A percentile compares a stretch with the other conserved stretches of the same genome.
Conservation (phyloP, 805 yeast genomes). For the Yarrowia bubula region DNA sequence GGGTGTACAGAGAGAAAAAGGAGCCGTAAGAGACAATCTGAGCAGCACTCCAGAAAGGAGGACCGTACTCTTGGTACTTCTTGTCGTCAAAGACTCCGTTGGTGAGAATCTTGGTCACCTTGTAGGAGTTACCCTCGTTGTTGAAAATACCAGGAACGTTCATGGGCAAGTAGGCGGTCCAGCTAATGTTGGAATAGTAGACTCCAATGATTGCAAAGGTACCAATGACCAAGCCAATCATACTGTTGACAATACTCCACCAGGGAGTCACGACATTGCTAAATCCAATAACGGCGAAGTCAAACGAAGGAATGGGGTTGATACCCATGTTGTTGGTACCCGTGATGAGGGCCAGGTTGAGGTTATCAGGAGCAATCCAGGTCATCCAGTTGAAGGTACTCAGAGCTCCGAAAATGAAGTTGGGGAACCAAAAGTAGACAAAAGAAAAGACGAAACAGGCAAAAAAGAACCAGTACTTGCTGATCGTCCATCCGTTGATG, state of each 20-base stretch:
- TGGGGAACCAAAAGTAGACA: conserved; percentile 66
- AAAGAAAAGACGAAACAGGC: conserved; percentile 45
- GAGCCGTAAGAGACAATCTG: conserved; percentile 48
- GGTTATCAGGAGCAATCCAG: conserved; percentile 56
- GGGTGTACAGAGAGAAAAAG: conserved; percentile 51
- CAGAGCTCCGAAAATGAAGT: conserved; percentile 59
- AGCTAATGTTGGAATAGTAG: conserved; percentile 55
- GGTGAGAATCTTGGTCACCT: conserved; percentile 47
- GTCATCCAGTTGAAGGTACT: conserved; percentile 61
- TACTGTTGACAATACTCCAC: conserved; percentile 26
- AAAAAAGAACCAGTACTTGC: conserved; percentile 52
- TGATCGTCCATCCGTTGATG: conserved; percentile 62
- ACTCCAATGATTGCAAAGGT: conserved; percentile 46
- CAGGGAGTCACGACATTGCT: conserved; percentile 28
- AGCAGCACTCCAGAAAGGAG: conserved; percentile 64
- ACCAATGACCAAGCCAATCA: conserved; percentile 27
- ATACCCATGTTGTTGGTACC: conserved; percentile 49
- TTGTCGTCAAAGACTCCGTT: conserved; percentile 42
- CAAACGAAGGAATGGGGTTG: conserved; percentile 45
- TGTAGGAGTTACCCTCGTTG: conserved; percentile 50
- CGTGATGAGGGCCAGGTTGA: conserved; percentile 57
- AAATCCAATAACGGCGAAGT: conserved; percentile 40
- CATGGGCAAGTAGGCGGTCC: conserved; percentile 59
- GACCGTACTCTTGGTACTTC: conserved; percentile 56
- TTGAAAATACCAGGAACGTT: conserved; percentile 52